Percentiles rank a stretch among this genome's conserved stretches.
These are phyloP conservation scores for Aspergillus latus DNA, from an alignment of 2,329 filamentous ascomycete genomes.

Conservation along the genomic window DNA sequence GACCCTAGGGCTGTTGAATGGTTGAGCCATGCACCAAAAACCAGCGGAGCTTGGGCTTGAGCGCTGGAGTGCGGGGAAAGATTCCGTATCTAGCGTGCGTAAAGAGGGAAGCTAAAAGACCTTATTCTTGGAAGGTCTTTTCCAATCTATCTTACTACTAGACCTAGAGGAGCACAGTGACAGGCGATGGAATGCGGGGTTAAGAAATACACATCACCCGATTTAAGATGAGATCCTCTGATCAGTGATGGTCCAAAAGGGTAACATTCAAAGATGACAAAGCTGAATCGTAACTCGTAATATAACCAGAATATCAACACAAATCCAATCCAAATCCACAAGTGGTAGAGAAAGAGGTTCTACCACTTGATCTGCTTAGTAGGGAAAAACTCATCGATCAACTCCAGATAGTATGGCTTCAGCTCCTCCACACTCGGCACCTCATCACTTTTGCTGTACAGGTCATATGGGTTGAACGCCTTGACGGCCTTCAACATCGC, in stretches of 20 bases:
- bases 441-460: slow-evolving; percentile 88
- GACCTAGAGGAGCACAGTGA: no score
- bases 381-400: slow-evolving; percentile 74
- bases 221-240: no score
- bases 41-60: no score
- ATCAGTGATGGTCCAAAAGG: not conserved
- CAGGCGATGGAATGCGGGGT: no score
- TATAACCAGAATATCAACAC: not conserved
- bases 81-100: no score
- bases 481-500: slow-evolving; percentile 76
- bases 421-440: slow-evolving; percentile 73
- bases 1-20: no score
- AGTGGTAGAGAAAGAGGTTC: slow-evolving; percentile 11
- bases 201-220: no score
- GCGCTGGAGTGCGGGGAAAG: no score
- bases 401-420: slow-evolving; percentile 74
- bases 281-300: slow-evolving; percentile 6
- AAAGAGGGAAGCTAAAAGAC: no score
- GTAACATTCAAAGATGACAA: not conserved
- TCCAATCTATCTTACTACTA: no score
- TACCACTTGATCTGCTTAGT: slow-evolving; percentile 69
- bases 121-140: no score
- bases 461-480: slow-evolving; percentile 87
- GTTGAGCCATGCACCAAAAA: no score
- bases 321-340: not conserved